Conservation (phyloP, 148 eudicot species). For the Diospyros kaki region DNA sequence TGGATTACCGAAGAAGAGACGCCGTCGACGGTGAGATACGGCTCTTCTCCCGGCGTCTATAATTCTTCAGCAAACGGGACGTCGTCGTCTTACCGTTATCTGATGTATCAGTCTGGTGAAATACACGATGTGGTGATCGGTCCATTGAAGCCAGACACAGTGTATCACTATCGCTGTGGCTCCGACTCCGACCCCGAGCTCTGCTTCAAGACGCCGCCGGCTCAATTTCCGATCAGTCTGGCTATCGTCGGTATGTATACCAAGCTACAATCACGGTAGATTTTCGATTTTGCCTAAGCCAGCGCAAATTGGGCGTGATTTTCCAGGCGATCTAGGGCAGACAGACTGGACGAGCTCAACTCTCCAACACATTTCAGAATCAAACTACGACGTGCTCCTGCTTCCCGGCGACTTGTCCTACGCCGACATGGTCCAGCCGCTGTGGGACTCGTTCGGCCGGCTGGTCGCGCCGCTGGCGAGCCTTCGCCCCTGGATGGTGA, state of each 20-base stretch:
- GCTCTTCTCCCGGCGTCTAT: conserved; percentile 41
- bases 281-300: too few species aligned
- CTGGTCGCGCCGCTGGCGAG: conserved; percentile 67
- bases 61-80: conserved; percentile 35
- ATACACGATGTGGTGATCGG: conserved; percentile 60
- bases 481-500: conserved; percentile 79
- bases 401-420: conserved; percentile 78
- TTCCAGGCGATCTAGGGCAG: conserved; percentile 71
- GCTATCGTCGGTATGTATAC: conserved; percentile 41
- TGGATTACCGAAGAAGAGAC: conserved; percentile 50
- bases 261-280: background rate
- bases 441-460: conserved; percentile 73
- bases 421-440: conserved; percentile 46
- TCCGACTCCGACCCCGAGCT: conserved; percentile 36
- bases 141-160: conserved; percentile 46
- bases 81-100: conserved; percentile 31
- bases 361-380: conserved; percentile 47
- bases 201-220: conserved; percentile 58
- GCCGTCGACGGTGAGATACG: conserved; percentile 50
- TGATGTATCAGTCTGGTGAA: conserved; percentile 45
- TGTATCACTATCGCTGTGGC: conserved; percentile 57
- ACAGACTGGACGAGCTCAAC: conserved; percentile 65
- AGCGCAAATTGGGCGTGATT: too few species aligned
- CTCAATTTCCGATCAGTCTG: conserved; percentile 55
- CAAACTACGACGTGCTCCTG: conserved; percentile 53